phyloP scores from a whole-genome alignment of 768 basidiomycete genomes.

The Porpolomopsis calyptriformis region DNA sequence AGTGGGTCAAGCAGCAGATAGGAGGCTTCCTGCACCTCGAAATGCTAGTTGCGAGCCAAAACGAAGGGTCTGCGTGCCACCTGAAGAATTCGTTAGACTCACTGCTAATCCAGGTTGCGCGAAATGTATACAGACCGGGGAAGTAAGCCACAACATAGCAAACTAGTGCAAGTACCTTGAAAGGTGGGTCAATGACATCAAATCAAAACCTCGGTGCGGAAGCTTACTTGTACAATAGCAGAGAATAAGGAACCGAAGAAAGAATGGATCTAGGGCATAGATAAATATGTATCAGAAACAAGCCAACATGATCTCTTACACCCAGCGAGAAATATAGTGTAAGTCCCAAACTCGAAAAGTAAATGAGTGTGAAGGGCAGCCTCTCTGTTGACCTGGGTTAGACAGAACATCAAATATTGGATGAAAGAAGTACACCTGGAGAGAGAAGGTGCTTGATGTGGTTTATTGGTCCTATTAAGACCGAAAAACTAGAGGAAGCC shows the following conservation, averaged over 20 bases:
- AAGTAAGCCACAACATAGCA: constrained; percentile 93
- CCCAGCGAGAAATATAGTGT: constrained; percentile 90
- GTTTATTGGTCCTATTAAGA: constrained; percentile 83
- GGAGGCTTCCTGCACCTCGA: constrained; percentile 66
- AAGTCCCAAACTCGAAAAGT: constrained; percentile 71
- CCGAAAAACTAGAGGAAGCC: constrained; percentile 47
- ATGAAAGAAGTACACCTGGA: not conserved
- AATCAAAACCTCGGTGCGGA: not conserved
- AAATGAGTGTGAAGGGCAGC: constrained; percentile 74
- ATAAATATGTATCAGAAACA: not conserved
- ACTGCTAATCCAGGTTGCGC: not conserved
- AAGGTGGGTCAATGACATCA: not conserved
- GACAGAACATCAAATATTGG: not conserved
- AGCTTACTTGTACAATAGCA: constrained; percentile 65
- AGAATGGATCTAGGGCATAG: constrained; percentile 53
- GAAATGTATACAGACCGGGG: constrained; percentile 35
- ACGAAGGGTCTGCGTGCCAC: constrained; percentile 69
- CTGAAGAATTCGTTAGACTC: not conserved
- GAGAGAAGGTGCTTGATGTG: constrained; percentile 84
- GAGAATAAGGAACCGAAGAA: constrained; percentile 79
- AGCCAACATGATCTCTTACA: constrained; percentile 35
- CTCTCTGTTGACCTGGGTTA: constrained; percentile 40
- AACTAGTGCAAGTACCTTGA: constrained; percentile 69
- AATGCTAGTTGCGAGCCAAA: constrained; percentile 74
- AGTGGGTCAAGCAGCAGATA: too few relatives aligned